Evolutionary conservation across 257 asterid species (phyloP).

Genomic region (Petunia axillaris): DNA sequence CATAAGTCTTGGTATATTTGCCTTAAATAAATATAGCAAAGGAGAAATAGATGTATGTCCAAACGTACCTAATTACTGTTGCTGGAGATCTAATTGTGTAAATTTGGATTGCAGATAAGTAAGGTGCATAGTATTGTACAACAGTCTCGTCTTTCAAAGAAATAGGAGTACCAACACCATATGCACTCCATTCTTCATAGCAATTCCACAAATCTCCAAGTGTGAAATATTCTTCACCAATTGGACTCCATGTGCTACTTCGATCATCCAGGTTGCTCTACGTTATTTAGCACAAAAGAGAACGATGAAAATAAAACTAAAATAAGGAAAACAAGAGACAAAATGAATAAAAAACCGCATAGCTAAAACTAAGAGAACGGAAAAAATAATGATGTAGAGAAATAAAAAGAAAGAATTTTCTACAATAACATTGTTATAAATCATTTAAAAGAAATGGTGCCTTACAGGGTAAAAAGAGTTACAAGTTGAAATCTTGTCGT

Average conservation of each 20-base stretch:
- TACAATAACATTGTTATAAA: neutral
- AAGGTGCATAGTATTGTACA: constrained; percentile 37
- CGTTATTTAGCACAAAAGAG: neutral
- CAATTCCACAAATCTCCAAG: constrained; percentile 35
- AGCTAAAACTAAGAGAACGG: neutral
- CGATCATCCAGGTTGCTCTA: constrained; percentile 26
- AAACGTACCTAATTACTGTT: neutral
- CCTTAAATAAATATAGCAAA: neutral
- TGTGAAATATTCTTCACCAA: constrained; percentile 30
- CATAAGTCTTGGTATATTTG: neutral
- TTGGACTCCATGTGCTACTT: constrained; percentile 22
- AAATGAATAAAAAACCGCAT: neutral
- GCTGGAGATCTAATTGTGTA: constrained; percentile 24
- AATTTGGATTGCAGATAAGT: constrained; percentile 40
- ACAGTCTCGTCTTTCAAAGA: constrained; percentile 13
- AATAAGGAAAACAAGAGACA: neutral
- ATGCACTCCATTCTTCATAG: constrained; percentile 45
- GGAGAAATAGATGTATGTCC: neutral
- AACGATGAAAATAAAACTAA: neutral
- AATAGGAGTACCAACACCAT: constrained; percentile 37
- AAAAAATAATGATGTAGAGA: neutral
- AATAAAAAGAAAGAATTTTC: neutral
- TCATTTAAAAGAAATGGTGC: neutral
- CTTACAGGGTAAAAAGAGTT: neutral
- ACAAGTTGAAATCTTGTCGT: neutral